These are phyloP conservation scores for Fraxinus anomala DNA, from an alignment of 257 asterid genomes.

Conservation along the genomic window DNA sequence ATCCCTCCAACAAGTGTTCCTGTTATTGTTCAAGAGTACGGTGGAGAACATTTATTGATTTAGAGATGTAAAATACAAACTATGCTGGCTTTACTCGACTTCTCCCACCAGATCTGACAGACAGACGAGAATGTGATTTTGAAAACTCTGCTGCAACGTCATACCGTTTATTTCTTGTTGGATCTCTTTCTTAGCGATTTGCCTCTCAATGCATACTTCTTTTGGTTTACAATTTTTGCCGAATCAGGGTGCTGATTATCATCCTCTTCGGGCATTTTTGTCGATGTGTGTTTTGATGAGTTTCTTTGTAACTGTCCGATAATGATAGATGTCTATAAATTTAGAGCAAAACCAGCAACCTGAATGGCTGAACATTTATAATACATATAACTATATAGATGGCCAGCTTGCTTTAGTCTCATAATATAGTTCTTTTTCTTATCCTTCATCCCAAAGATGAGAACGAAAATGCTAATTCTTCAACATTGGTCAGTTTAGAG, in stretches of 20 bases:
- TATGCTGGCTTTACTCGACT: too few species aligned
- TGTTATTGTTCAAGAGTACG: conserved; percentile 82
- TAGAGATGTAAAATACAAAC: conserved; percentile 33
- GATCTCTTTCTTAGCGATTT: conserved; percentile 12
- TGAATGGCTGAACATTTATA: not conserved
- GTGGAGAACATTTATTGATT: conserved; percentile 65
- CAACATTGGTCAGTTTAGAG: too few species aligned
- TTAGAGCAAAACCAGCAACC: not conserved
- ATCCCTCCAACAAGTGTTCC: conserved; percentile 97
- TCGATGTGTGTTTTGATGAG: too few species aligned
- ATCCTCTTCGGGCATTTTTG: conserved; percentile 71
- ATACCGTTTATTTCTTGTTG: not conserved
- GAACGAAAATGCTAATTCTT: too few species aligned
- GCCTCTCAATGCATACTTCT: conserved; percentile 1
- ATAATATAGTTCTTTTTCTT: too few species aligned
- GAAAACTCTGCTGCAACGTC: conserved; percentile 12
- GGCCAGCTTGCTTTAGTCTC: not conserved
- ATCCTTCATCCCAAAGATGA: too few species aligned
- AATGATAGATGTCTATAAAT: too few species aligned
- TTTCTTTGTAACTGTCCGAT: too few species aligned
- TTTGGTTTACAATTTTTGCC: conserved; percentile 36
- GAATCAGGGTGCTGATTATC: conserved; percentile 57
- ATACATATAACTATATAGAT: too few species aligned
- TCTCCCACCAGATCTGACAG: not conserved
- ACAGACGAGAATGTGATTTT: conserved; percentile 22